A percentile compares a stretch with the other conserved stretches of the same genome.
Conservation (phyloP, 1,139 yeast species). For the Suhomyces terraborum region DNA sequence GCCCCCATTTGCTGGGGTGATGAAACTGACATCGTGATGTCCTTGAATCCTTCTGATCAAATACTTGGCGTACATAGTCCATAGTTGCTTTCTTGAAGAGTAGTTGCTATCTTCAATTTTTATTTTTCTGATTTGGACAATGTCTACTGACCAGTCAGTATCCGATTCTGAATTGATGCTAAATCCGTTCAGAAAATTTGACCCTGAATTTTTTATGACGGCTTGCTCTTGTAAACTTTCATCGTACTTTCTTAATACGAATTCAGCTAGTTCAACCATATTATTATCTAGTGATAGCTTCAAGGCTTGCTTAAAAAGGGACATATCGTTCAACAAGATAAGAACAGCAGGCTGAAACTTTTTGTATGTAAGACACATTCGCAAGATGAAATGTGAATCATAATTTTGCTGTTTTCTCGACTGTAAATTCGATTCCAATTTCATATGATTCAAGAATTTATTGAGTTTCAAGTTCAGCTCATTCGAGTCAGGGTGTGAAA, state of each 20-base stretch:
- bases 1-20: too few relatives aligned
- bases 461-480: slow-evolving; percentile 32
- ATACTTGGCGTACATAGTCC: slow-evolving; percentile 70
- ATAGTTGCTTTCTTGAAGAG: slow-evolving; percentile 63
- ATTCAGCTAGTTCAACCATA: slow-evolving; percentile 57
- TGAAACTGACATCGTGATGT: slow-evolving; percentile 28
- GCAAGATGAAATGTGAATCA: slow-evolving; percentile 72
- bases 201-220: slow-evolving; percentile 7
- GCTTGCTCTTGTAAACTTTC: slow-evolving; percentile 24
- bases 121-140: slow-evolving; percentile 25
- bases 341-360: slow-evolving; percentile 68
- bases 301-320: slow-evolving; percentile 79
- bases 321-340: slow-evolving; percentile 64
- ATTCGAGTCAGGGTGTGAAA: slow-evolving; percentile 53
- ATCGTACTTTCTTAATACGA: slow-evolving; percentile 38
- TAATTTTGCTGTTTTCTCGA: slow-evolving; percentile 29
- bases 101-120: slow-evolving; percentile 38
- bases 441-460: slow-evolving; percentile 32
- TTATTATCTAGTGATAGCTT: slow-evolving; percentile 66
- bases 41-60: slow-evolving; percentile 47
- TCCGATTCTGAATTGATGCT: not conserved
- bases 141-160: not conserved
- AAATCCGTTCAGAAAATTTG: not conserved
- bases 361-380: slow-evolving; percentile 66
- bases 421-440: slow-evolving; percentile 17